phyloP scores from a whole-genome alignment of 1,284 basidiomycete species.

The Serendipita sp. region DNA sequence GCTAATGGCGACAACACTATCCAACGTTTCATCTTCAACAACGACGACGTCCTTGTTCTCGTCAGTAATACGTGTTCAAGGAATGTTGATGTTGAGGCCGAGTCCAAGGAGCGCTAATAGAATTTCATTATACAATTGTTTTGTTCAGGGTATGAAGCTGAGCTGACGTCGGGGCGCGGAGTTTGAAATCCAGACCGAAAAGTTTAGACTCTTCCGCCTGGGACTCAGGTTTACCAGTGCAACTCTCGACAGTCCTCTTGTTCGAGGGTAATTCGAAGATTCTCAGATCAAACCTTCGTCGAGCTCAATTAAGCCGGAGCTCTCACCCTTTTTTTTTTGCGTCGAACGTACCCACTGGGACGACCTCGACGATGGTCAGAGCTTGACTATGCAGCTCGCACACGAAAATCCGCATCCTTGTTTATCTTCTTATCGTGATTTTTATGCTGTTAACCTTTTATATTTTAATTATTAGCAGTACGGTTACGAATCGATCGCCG shows the following conservation, averaged over 20 bases:
- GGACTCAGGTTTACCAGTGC: background rate
- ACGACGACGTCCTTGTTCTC: background rate
- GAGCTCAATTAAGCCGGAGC: slow-evolving; percentile 7
- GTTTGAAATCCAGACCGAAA: background rate
- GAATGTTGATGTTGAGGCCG: too few species aligned
- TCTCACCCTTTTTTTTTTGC: background rate
- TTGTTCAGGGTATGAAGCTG: background rate
- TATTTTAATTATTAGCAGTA: too few species aligned
- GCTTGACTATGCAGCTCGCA: slow-evolving; percentile 6
- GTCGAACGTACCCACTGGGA: background rate
- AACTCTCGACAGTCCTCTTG: background rate
- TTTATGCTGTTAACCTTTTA: too few species aligned
- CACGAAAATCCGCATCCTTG: background rate
- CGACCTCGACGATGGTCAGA: background rate
- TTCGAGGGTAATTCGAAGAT: background rate
- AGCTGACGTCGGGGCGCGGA: background rate
- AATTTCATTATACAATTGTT: too few species aligned
- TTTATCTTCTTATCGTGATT: too few species aligned
- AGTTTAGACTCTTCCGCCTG: background rate
- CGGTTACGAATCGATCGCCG: too few species aligned
- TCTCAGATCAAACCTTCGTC: background rate
- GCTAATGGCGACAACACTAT: background rate
- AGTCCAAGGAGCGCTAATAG: too few species aligned
- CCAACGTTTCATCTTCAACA: background rate
- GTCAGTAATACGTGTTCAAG: too few species aligned